Base-by-base conservation (phyloP, 2,329 filamentous ascomycete genomes). In the Monosporascus sp. region DNA sequence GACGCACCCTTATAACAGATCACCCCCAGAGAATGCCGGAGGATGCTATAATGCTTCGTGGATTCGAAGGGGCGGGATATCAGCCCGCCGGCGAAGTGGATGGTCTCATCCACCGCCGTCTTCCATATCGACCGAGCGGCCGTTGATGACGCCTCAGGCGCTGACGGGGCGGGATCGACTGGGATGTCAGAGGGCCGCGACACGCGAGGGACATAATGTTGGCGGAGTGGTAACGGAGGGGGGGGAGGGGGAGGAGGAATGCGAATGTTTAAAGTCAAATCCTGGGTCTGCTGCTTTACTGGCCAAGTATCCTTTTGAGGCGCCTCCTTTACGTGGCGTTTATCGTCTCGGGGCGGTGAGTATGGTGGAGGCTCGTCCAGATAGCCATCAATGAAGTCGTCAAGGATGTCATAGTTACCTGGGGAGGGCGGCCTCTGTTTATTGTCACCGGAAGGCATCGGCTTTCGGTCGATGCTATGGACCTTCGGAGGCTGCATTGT, bases 1-100 rank as follows among this genome's bases (percentile, higher is more conserved):
- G 76, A 74, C 1, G 81, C 78, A 0, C 87, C 87, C 35, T 80
- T 79, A 63, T 88, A 89, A 70, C 85, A 85, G 11, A 89, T 75
- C 1, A 89, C 63, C 0, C 79, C 80, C 28, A 79, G 71, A 0
- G 84, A 87, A 63, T 89, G 86, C 0, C 86, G 81, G 24, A 89
- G 75, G 52, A 89, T 81, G 46, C 79, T 85, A 65, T 79, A 82
- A 68, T 88, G 83, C 54, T 80, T 84, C 3, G 78, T 87, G 0
- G 83, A 85, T 63, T 87, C 84, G 20, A 75, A 78, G 0, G 86
- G 84, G 53, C 83, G 84, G 17, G 75, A 75, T 51, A 89, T 74
- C 22, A 89, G 73, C 0, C 86, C 85, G 3, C 82, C 81, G 2
- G 85, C 82, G 55, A 88, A 83, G 65, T 87, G 82, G 37, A 81